Percentiles rank a stretch among this genome's conserved stretches.
phyloP scores from a whole-genome alignment of 1,284 basidiomycete species.

The Fomitopsis pinicola region DNA sequence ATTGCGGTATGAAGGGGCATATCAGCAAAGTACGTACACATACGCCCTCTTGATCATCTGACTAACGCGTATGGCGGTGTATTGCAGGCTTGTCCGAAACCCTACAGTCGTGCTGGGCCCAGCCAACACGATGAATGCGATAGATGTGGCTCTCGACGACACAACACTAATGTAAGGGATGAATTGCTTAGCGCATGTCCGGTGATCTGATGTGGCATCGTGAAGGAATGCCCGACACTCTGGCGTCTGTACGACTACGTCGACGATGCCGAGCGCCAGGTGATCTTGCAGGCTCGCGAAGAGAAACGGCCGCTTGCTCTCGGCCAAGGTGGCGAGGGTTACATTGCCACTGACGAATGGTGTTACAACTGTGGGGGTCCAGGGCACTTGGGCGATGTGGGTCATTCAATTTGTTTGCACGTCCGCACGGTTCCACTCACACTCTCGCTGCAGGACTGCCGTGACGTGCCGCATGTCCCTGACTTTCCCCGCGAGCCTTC shows the following conservation, averaged over 20 bases:
- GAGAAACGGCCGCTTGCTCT: slow-evolving; percentile 43
- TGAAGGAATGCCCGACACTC: slow-evolving; percentile 79
- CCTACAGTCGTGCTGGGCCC: slow-evolving; percentile 32
- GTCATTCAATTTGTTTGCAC: slow-evolving; percentile 23
- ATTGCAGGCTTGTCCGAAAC: slow-evolving; percentile 73
- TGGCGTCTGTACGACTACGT: slow-evolving; percentile 88
- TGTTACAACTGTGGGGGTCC: slow-evolving; percentile 85
- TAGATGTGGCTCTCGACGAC: slow-evolving; percentile 68
- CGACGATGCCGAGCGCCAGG: slow-evolving; percentile 47
- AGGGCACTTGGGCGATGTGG: slow-evolving; percentile 87
- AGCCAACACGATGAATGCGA: slow-evolving; percentile 55
- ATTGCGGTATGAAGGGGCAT: slow-evolving; percentile 86
- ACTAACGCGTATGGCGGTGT: background rate
- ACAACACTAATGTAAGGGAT: slow-evolving; percentile 61
- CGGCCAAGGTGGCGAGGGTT: slow-evolving; percentile 76
- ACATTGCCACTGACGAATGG: slow-evolving; percentile 70
- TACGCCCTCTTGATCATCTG: background rate
- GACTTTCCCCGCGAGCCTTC: slow-evolving; percentile 58
- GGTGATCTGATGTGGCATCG: background rate
- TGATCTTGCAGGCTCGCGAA: slow-evolving; percentile 45
- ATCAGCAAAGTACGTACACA: slow-evolving; percentile 57
- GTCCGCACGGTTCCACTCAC: background rate
- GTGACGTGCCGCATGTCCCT: slow-evolving; percentile 42
- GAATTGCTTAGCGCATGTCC: background rate
- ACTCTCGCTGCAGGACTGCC: slow-evolving; percentile 59